Evolutionary conservation across 1,139 yeast genomes (phyloP).

Genomic region (Saccharomyces pastorianus): DNA sequence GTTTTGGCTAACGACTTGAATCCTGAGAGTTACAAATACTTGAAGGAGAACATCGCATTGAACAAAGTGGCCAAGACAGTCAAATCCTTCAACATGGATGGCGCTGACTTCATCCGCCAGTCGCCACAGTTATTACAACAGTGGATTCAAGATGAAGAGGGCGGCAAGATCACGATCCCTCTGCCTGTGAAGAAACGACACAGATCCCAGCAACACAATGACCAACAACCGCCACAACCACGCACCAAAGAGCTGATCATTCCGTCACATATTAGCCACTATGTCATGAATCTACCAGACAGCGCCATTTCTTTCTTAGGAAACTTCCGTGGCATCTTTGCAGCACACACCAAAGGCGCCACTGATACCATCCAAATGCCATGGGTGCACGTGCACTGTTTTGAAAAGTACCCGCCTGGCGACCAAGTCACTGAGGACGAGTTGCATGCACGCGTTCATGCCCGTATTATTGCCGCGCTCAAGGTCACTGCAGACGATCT

Average conservation of each 20-base stretch:
- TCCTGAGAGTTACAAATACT: slow-evolving; percentile 71
- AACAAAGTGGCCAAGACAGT: slow-evolving; percentile 63
- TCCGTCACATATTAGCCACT: slow-evolving; percentile 61
- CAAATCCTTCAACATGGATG: slow-evolving; percentile 65
- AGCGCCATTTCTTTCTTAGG: slow-evolving; percentile 80
- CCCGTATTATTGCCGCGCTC: slow-evolving; percentile 49
- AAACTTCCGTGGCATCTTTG: slow-evolving; percentile 64
- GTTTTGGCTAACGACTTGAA: slow-evolving; percentile 91
- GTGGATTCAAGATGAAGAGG: slow-evolving; percentile 21
- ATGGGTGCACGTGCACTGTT: slow-evolving; percentile 78
- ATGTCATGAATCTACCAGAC: slow-evolving; percentile 94
- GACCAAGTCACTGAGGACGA: slow-evolving; percentile 65
- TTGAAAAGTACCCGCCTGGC: slow-evolving; percentile 70
- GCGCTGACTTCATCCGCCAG: slow-evolving; percentile 63
- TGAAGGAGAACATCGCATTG: slow-evolving; percentile 52
- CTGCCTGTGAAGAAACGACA: slow-evolving; percentile 26
- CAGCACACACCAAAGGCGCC: slow-evolving; percentile 36
- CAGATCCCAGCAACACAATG: slow-evolving; percentile 18
- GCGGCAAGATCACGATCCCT: slow-evolving; percentile 18
- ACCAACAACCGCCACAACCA: slow-evolving; percentile 10
- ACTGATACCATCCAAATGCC: slow-evolving; percentile 43
- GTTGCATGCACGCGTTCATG: slow-evolving; percentile 54
- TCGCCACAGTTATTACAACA: slow-evolving; percentile 46
- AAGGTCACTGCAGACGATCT: slow-evolving; percentile 37
- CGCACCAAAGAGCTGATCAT: slow-evolving; percentile 33